phyloP scores from a whole-genome alignment of 805 yeast species.

The Candida coleopterorum region DNA sequence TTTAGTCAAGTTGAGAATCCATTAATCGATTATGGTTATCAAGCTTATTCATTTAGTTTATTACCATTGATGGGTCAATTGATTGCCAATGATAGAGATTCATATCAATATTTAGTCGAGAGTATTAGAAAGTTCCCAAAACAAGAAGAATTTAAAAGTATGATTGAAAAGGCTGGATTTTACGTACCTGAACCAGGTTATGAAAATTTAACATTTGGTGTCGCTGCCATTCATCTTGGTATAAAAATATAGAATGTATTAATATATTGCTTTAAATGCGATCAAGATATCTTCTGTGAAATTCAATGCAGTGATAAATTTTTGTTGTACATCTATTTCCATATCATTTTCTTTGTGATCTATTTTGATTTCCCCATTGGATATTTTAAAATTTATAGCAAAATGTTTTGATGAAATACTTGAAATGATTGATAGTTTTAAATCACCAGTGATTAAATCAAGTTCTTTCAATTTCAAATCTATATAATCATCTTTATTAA shows the following conservation, averaged over 20 bases:
- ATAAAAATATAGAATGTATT: slow-evolving; percentile 58
- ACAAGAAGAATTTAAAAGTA: slow-evolving; percentile 83
- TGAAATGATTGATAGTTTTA: slow-evolving; percentile 18
- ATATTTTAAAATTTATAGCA: slow-evolving; percentile 20
- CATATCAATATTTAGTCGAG: slow-evolving; percentile 94
- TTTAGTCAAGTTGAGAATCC: slow-evolving; percentile 88
- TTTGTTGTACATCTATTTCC: slow-evolving; percentile 17
- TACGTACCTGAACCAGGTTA: slow-evolving; percentile 83
- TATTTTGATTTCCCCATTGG: slow-evolving; percentile 23
- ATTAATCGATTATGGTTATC: slow-evolving; percentile 68
- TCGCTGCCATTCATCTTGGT: slow-evolving; percentile 94
- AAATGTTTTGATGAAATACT: slow-evolving; percentile 11
- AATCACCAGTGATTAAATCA: slow-evolving; percentile 23
- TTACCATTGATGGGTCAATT: slow-evolving; percentile 95
- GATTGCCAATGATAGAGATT: slow-evolving; percentile 91
- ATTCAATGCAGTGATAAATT: slow-evolving; percentile 23
- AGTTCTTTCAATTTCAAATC: slow-evolving; percentile 18
- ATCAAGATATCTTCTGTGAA: slow-evolving; percentile 27
- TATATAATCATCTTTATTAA: slow-evolving; percentile 7
- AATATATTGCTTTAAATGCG: slow-evolving; percentile 7
- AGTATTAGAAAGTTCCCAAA: slow-evolving; percentile 87
- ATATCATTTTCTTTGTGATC: slow-evolving; percentile 9
- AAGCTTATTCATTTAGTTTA: slow-evolving; percentile 80
- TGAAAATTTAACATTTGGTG: slow-evolving; percentile 90
- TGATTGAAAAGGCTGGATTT: slow-evolving; percentile 95